Evolutionary conservation across 768 basidiomycete genomes (phyloP).

Genomic region (Xerocomellus dryophilus): DNA sequence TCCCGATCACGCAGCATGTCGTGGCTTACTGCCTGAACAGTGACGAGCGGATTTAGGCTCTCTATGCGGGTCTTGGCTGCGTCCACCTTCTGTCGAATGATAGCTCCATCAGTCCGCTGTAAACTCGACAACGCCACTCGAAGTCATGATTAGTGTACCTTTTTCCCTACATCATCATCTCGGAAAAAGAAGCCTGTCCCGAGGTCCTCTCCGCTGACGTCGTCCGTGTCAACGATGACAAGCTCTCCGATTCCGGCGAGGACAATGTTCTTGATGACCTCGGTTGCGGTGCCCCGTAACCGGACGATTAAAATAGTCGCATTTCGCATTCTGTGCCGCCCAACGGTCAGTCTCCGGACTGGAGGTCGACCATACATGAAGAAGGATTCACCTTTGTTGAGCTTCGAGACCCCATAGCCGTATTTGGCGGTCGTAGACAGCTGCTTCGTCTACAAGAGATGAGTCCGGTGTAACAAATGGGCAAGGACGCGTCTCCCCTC

Average conservation of each 20-base stretch:
- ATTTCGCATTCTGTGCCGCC: slow-evolving; percentile 75
- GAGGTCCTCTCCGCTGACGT: slow-evolving; percentile 80
- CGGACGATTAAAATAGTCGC: slow-evolving; percentile 83
- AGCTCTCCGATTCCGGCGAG: slow-evolving; percentile 92
- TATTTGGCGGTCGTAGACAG: slow-evolving; percentile 95
- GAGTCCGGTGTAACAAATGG: background rate
- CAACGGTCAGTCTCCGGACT: slow-evolving; percentile 9
- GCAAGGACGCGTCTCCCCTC: slow-evolving; percentile 1
- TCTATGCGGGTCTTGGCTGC: slow-evolving; percentile 83
- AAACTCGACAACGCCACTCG: slow-evolving; percentile 41
- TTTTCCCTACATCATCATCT: slow-evolving; percentile 88
- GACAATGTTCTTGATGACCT: slow-evolving; percentile 96
- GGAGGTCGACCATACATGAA: background rate
- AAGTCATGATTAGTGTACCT: slow-evolving; percentile 45
- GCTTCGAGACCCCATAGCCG: slow-evolving; percentile 98
- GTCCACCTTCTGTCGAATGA: slow-evolving; percentile 65
- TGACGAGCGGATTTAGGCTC: slow-evolving; percentile 89
- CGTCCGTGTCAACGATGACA: slow-evolving; percentile 74
- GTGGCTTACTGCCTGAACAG: slow-evolving; percentile 64
- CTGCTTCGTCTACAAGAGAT: slow-evolving; percentile 53
- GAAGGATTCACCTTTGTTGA: slow-evolving; percentile 72
- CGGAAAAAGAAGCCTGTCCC: slow-evolving; percentile 92
- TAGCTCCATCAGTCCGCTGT: slow-evolving; percentile 31
- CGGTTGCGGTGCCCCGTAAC: slow-evolving; percentile 82
- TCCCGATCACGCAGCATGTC: slow-evolving; percentile 46